Conservation (phyloP, 306 rosid genomes). For the Sindora glabra region DNA sequence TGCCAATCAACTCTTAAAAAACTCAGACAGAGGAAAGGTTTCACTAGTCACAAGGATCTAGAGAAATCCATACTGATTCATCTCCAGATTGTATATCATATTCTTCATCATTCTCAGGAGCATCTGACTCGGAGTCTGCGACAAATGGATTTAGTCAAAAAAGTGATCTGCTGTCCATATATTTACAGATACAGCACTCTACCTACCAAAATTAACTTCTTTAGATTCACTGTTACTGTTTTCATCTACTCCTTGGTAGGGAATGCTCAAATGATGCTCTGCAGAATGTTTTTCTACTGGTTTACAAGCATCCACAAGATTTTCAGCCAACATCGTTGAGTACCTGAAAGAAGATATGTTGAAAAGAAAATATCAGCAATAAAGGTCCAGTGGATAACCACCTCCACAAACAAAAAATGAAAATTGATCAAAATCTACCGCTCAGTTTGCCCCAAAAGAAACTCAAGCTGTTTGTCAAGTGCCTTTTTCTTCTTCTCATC, state of each 20-base stretch:
- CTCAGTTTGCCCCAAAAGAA: slow-evolving; percentile 97
- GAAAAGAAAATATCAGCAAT: slow-evolving; percentile 7
- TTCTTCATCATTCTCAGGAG: slow-evolving; percentile 49
- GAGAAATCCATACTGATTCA: slow-evolving; percentile 42
- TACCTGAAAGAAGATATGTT: slow-evolving; percentile 49
- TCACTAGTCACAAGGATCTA: neutral
- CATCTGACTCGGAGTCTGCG: slow-evolving; percentile 35
- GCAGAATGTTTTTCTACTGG: slow-evolving; percentile 39
- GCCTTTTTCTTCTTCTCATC: slow-evolving; percentile 94
- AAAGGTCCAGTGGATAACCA: slow-evolving; percentile 6
- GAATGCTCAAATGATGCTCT: slow-evolving; percentile 27
- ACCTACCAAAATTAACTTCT: slow-evolving; percentile 56
- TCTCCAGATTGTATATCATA: slow-evolving; percentile 50
- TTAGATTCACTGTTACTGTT: slow-evolving; percentile 29
- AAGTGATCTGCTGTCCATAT: slow-evolving; percentile 1
- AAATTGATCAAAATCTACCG: slow-evolving; percentile 35
- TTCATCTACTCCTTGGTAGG: slow-evolving; percentile 33
- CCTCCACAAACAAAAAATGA: neutral
- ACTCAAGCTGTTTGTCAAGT: slow-evolving; percentile 96
- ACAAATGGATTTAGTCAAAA: slow-evolving; percentile 19
- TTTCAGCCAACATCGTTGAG: slow-evolving; percentile 96
- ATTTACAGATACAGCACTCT: slow-evolving; percentile 19
- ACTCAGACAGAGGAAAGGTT: neutral
- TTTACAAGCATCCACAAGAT: slow-evolving; percentile 71
- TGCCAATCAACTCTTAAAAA: slow-evolving; percentile 5